Evolutionary conservation across 768 basidiomycete species (phyloP), one percentile per base, ranked within the genome.

Genomic region (Amanita jacksonii): DNA sequence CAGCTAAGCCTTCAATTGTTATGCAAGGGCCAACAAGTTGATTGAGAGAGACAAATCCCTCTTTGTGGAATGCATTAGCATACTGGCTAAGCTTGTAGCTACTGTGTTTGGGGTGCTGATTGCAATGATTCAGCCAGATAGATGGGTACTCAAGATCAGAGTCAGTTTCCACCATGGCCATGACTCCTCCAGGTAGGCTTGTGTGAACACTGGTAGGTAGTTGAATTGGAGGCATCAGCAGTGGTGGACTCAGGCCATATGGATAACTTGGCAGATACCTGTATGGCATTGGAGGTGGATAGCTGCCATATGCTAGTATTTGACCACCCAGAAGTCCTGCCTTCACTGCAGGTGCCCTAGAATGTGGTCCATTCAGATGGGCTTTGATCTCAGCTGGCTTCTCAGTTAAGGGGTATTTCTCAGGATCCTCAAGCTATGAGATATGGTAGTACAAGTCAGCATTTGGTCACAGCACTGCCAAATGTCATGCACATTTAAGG

Each of bases 401-500:
- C 36, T 40, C 32, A 20, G 38, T 25, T 28, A 46, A 30, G 3
- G 38, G 36, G 24, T 46, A 40, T 34, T 23, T 33, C 27, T 22
- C 24, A n/a, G 45, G 45, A 41, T 46, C 22, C 5, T 40, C 25
- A 15, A 46, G 27, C 45, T 46, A 28, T 19, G 36, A 15, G 18
- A 22, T 15, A 33, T 9, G 4, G 30, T n/a, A 18, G 27, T 25
- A 31, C 16, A 13, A 12, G 27, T 38, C 24, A 22, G 7, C 7
- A 23, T 28, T 3, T 5, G n/a, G 25, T 8, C 20, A 20, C 16
- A n/a, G n/a, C n/a, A n/a, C n/a, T n/a, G n/a, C n/a, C n/a, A n/a
- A n/a, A n/a, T n/a, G n/a, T n/a, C 23, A 46, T 38, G 18, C 38
- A 46, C 45, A 41, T 46, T 38, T 27, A 46, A 22, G 16, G 37